Conservation (phyloP, 2,329 filamentous ascomycete genomes). For the Fusarium sp. region DNA sequence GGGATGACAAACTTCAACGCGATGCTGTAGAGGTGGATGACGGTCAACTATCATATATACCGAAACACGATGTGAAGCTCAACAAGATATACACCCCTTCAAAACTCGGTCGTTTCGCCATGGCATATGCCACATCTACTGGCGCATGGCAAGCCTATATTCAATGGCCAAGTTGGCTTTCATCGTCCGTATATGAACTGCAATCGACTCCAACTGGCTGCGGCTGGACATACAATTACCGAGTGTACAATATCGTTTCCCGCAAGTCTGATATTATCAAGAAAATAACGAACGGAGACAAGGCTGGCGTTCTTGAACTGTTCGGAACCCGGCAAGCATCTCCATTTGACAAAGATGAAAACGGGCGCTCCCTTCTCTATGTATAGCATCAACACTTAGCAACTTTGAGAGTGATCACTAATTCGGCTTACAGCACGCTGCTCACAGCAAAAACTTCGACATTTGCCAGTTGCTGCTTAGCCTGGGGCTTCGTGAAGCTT, state of each 20-base stretch:
- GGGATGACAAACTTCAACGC: not conserved
- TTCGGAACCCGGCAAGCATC: slow-evolving; percentile 40
- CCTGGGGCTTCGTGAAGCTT: slow-evolving; percentile 24
- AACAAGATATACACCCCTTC: slow-evolving; percentile 18
- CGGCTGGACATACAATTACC: slow-evolving; percentile 12
- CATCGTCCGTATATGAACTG: slow-evolving; percentile 30
- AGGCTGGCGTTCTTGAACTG: slow-evolving; percentile 34
- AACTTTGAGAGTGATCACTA: accelerated
- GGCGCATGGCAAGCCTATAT: slow-evolving; percentile 42
- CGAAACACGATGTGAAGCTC: not conserved
- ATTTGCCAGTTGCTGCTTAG: slow-evolving; percentile 30
- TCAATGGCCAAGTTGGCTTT: slow-evolving; percentile 44
- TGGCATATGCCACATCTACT: slow-evolving; percentile 7
- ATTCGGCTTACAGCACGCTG: slow-evolving; percentile 22
- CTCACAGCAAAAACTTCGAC: not conserved
- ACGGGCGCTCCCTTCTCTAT: slow-evolving; percentile 31
- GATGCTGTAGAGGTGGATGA: not conserved
- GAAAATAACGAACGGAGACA: slow-evolving; percentile 27
- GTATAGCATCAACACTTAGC: slow-evolving; percentile 8
- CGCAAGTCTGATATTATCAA: slow-evolving; percentile 28
- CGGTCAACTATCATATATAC: not conserved
- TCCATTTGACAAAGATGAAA: slow-evolving; percentile 36
- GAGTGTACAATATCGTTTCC: slow-evolving; percentile 43
- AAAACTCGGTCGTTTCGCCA: slow-evolving; percentile 18
- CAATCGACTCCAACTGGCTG: slow-evolving; percentile 13